Evolutionary conservation across 495 filamentous ascomycete genomes (phyloP), one percentile per base, ranked within the genome.

Genomic region (Penicillium antarcticum): DNA sequence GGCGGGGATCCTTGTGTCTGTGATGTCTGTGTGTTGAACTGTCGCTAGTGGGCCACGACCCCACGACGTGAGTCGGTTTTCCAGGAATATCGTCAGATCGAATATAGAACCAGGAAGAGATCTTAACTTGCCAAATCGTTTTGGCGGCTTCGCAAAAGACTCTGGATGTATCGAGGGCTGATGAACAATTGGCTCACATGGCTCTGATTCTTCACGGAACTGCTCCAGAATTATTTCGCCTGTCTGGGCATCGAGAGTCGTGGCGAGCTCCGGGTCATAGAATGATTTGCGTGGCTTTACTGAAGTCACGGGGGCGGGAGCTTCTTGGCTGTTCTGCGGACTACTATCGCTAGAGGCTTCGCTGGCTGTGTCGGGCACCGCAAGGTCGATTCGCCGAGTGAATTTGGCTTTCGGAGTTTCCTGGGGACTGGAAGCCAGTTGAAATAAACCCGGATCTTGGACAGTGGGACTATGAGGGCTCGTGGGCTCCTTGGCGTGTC

Each of bases 1-100:
- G 58, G 91, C 91, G 5, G 91, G 88, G 26, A 97, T 82, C 17
- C 82, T 85, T 4, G 71, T 78, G 52, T 96, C 87, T 43, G 66
- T 60, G 24, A 59, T 65, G 24, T 80, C 70, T 1, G 80, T 64
- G 57, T 89, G 85, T 24, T 81, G 67, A 45, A 85, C 65, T 12
- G 82, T 88, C 45, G 86, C 88, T 14, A 67, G 61, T 0, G 58
- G 64, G 0, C 80, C 77, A 13, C 92, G 84, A 29, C 92, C 92
- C 84, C 87, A 97, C 3, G 83, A 85, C 0, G 84, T 82, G 66
- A 87, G 63, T 11, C 80, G 81, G 19, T 80, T 71, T 39, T 83
- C 82, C 19, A 96, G 70, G 19, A 71, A 73, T 24, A 95, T 69
- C 2, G 75, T 80, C 19, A 91, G 62, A 29, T 74, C 78, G 29